phyloP scores from a whole-genome alignment of 2,329 filamentous ascomycete species.

The Alternaria triticimaculans region DNA sequence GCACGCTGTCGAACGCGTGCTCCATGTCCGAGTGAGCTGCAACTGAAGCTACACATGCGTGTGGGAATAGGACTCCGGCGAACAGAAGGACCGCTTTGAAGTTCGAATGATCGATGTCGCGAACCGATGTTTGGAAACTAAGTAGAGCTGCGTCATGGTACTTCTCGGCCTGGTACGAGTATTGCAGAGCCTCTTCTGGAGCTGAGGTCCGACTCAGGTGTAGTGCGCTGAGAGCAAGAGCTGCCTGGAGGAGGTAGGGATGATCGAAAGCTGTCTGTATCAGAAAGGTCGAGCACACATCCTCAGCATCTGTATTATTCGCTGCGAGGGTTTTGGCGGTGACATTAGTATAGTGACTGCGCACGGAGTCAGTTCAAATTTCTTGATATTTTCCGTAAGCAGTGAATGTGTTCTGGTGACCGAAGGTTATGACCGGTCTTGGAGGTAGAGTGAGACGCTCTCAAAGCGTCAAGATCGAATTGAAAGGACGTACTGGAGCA shows the following conservation, averaged over 20 bases:
- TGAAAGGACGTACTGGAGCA: slow-evolving; percentile 31
- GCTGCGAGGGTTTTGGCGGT: slow-evolving; percentile 34
- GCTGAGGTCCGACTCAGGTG: slow-evolving; percentile 50
- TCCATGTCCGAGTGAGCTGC: slow-evolving; percentile 16
- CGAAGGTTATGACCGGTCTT: not conserved
- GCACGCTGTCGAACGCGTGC: slow-evolving; percentile 26
- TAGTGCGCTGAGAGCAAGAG: slow-evolving; percentile 54
- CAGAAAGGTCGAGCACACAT: slow-evolving; percentile 29
- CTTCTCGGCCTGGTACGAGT: slow-evolving; percentile 25
- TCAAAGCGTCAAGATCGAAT: not conserved
- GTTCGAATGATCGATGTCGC: slow-evolving; percentile 47
- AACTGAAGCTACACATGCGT: slow-evolving; percentile 28
- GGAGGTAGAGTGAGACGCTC: not conserved
- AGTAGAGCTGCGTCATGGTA: slow-evolving; percentile 31
- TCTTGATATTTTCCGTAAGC: not conserved
- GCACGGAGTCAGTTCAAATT: not conserved
- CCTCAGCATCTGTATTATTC: slow-evolving; percentile 23
- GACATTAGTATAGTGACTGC: slow-evolving; percentile 36
- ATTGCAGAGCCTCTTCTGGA: slow-evolving; percentile 11
- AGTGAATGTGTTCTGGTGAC: not conserved
- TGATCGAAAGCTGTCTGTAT: slow-evolving; percentile 49
- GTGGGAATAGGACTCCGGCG: slow-evolving; percentile 27
- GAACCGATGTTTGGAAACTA: slow-evolving; percentile 27
- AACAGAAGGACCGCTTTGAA: slow-evolving; percentile 47
- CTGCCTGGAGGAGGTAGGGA: slow-evolving; percentile 53